Conservation (phyloP, 345 rosid genomes). For the Boechera retrofracta region DNA sequence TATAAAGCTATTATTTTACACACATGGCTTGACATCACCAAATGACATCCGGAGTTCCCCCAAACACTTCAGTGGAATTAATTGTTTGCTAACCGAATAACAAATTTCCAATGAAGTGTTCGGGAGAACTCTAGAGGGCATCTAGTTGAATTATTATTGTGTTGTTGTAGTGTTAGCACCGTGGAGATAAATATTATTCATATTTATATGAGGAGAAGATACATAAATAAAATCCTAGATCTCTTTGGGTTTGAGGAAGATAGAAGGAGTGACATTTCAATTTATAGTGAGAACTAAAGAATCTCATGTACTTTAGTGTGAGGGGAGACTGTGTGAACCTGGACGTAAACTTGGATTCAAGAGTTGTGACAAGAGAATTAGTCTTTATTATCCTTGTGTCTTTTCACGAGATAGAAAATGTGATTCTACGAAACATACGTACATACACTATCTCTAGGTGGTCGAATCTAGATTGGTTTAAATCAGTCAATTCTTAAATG, state of each 20-base stretch:
- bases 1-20: not conserved
- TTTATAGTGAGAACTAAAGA: slow-evolving; percentile 32
- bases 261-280: not conserved
- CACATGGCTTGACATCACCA: slow-evolving; percentile 8
- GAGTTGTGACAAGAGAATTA: slow-evolving; percentile 27
- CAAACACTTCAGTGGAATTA: slow-evolving; percentile 44
- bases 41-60: slow-evolving; percentile 46
- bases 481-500: not conserved
- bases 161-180: slow-evolving; percentile 9
- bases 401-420: slow-evolving; percentile 22
- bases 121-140: slow-evolving; percentile 40
- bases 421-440: slow-evolving; percentile 5
- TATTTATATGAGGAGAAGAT: not conserved
- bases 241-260: slow-evolving; percentile 5
- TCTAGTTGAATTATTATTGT: slow-evolving; percentile 16
- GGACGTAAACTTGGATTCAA: slow-evolving; percentile 36
- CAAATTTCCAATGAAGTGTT: slow-evolving; percentile 35
- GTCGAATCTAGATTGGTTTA: slow-evolving; percentile 1
- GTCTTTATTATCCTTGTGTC: slow-evolving; percentile 10
- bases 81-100: not conserved
- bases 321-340: slow-evolving; percentile 32
- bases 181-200: not conserved
- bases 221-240: not conserved
- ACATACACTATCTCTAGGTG: not conserved
- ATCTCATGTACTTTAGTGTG: slow-evolving; percentile 27